These are phyloP conservation scores for Vaccinium vitisidaea DNA, from an alignment of 148 eudicot genomes.

Conservation along the genomic window DNA sequence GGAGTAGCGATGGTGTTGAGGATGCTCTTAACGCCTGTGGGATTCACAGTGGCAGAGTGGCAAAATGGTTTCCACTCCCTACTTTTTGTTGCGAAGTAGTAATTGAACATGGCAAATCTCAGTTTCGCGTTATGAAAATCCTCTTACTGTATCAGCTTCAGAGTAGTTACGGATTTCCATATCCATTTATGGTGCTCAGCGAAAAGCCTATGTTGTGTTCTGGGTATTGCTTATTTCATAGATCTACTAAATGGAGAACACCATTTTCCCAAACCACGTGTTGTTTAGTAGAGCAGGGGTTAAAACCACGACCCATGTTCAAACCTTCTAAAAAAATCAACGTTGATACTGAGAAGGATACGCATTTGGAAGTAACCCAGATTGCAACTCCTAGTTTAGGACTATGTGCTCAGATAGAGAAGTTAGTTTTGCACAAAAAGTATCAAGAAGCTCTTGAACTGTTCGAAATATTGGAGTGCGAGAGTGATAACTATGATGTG, in stretches of 20 bases:
- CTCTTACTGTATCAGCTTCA: constrained; percentile 32
- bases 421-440: constrained; percentile 43
- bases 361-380: constrained; percentile 6
- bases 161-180: constrained; percentile 27
- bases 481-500: constrained; percentile 36
- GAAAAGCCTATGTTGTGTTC: constrained; percentile 24
- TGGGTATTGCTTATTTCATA: constrained; percentile 22
- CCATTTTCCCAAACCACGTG: constrained; percentile 33
- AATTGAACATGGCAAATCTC: constrained; percentile 47
- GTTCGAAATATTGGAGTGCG: constrained; percentile 72
- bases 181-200: not conserved
- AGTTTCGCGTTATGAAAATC: constrained; percentile 26
- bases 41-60: no score
- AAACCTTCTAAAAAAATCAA: constrained; percentile 30
- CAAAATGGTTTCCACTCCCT: no score
- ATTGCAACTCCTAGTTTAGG: constrained; percentile 22
- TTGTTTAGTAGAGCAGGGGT: constrained; percentile 41
- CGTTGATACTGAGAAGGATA: constrained; percentile 25
- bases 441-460: constrained; percentile 68
- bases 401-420: constrained; percentile 62
- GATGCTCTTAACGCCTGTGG: no score
- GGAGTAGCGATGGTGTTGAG: no score
- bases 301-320: constrained; percentile 53
- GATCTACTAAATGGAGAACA: constrained; percentile 20
- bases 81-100: not conserved